Evolutionary conservation across 495 filamentous ascomycete genomes (phyloP).

Genomic region (Hypoxylon trugodes): DNA sequence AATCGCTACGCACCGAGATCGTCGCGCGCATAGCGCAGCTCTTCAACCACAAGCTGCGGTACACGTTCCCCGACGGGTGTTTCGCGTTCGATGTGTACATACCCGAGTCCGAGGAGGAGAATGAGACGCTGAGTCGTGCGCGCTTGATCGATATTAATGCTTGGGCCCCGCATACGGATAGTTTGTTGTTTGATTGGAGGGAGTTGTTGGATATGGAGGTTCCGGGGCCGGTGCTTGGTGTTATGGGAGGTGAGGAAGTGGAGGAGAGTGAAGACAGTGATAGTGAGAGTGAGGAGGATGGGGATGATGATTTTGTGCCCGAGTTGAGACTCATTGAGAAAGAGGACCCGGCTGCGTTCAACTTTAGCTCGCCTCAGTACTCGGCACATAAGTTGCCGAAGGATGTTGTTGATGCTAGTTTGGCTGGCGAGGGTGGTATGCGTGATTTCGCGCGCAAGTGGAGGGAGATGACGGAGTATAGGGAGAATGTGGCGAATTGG

Average conservation of each 20-base stretch:
- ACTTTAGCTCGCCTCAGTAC: conserved; percentile 85
- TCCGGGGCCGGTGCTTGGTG: conserved; percentile 56
- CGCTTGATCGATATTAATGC: conserved; percentile 95
- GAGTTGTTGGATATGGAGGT: conserved; percentile 80
- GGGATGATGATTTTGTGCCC: conserved; percentile 68
- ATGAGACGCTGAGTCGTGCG: conserved; percentile 63
- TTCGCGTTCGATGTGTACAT: conserved; percentile 94
- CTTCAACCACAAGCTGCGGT: conserved; percentile 74
- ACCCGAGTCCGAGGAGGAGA: conserved; percentile 75
- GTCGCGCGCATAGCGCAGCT: conserved; percentile 70
- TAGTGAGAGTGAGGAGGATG: conserved; percentile 60
- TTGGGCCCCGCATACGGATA: conserved; percentile 90
- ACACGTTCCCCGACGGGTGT: conserved; percentile 80
- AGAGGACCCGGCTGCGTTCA: conserved; percentile 86
- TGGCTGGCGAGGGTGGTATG: conserved; percentile 76
- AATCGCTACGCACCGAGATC: conserved; percentile 68
- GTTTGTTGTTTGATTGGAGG: conserved; percentile 87
- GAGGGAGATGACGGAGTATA: conserved; percentile 76
- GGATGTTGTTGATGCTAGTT: conserved; percentile 91
- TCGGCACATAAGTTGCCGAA: conserved; percentile 94
- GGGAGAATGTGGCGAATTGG: conserved; percentile 45
- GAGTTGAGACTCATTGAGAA: conserved; percentile 84
- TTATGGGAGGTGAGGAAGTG: conserved; percentile 49
- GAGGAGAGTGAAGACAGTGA: conserved; percentile 25
- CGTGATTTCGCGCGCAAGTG: conserved; percentile 87